phyloP scores from a whole-genome alignment of 495 filamentous ascomycete species.

The Lasiosphaeriaceae sp. region DNA sequence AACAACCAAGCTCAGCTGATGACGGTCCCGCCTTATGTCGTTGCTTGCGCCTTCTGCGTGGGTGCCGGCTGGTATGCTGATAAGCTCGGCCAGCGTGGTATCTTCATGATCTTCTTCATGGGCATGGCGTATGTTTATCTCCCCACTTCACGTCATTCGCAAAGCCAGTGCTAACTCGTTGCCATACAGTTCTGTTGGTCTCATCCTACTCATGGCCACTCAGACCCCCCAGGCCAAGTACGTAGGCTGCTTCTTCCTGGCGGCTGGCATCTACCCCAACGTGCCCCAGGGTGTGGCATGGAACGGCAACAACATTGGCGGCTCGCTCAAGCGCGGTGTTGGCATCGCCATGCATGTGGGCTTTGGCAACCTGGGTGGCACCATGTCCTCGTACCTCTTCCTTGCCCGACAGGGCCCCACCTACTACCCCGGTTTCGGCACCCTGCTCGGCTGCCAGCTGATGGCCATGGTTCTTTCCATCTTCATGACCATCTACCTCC shows the following conservation, averaged over 20 bases:
- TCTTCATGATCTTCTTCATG: conserved; percentile 56
- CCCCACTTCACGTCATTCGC: neutral
- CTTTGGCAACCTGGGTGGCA: conserved; percentile 72
- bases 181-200: conserved; percentile 50
- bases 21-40: conserved; percentile 57
- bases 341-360: conserved; percentile 81
- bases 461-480: conserved; percentile 49
- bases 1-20: conserved; percentile 55
- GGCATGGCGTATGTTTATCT: conserved; percentile 31
- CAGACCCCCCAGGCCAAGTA: conserved; percentile 60
- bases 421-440: conserved; percentile 58
- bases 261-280: conserved; percentile 67
- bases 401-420: conserved; percentile 53
- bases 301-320: conserved; percentile 80
- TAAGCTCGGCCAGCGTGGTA: conserved; percentile 42
- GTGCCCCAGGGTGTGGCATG: conserved; percentile 71
- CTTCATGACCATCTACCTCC: conserved; percentile 57
- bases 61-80: conserved; percentile 53
- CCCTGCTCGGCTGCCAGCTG: conserved; percentile 39
- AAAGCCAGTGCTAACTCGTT: neutral
- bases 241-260: conserved; percentile 65
- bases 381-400: conserved; percentile 68
- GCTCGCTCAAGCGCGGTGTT: conserved; percentile 72
- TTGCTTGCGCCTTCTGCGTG: conserved; percentile 48
- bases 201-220: conserved; percentile 59